Evolutionary conservation across 768 basidiomycete species (phyloP).

Genomic region (Tulasnella sp.): DNA sequence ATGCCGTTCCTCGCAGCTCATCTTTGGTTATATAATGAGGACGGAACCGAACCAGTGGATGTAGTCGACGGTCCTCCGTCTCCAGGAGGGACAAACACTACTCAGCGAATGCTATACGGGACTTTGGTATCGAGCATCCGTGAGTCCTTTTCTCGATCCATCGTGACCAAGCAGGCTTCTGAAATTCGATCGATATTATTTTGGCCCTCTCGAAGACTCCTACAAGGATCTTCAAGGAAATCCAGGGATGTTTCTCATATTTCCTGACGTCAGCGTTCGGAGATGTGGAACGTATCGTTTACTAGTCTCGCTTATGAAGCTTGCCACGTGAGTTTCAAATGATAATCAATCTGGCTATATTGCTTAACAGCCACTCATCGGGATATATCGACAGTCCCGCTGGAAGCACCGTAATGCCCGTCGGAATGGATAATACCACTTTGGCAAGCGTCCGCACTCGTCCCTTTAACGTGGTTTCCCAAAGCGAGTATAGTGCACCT

Average conservation of each 20-base stretch:
- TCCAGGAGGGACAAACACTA: slow-evolving; percentile 28
- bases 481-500: slow-evolving; percentile 62
- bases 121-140: slow-evolving; percentile 72
- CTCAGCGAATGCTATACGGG: slow-evolving; percentile 63
- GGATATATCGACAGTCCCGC: slow-evolving; percentile 29
- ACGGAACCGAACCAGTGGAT: slow-evolving; percentile 51
- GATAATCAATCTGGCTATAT: neutral
- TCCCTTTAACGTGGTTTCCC: slow-evolving; percentile 64
- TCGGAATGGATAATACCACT: slow-evolving; percentile 46
- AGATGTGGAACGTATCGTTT: slow-evolving; percentile 64
- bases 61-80: slow-evolving; percentile 28
- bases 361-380: neutral
- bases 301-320: slow-evolving; percentile 55
- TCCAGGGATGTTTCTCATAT: slow-evolving; percentile 74
- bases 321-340: slow-evolving; percentile 33
- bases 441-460: slow-evolving; percentile 62
- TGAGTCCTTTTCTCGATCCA: too few species aligned
- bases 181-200: too few species aligned
- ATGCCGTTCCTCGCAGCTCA: slow-evolving; percentile 80
- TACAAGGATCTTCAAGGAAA: slow-evolving; percentile 71
- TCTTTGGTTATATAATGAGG: slow-evolving; percentile 57
- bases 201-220: too few species aligned
- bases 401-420: slow-evolving; percentile 36
- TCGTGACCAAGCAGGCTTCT: too few species aligned
- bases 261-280: slow-evolving; percentile 81